These are phyloP conservation scores for Fusarium irregulare DNA, from an alignment of 2,329 filamentous ascomycete genomes.

Conservation along the genomic window DNA sequence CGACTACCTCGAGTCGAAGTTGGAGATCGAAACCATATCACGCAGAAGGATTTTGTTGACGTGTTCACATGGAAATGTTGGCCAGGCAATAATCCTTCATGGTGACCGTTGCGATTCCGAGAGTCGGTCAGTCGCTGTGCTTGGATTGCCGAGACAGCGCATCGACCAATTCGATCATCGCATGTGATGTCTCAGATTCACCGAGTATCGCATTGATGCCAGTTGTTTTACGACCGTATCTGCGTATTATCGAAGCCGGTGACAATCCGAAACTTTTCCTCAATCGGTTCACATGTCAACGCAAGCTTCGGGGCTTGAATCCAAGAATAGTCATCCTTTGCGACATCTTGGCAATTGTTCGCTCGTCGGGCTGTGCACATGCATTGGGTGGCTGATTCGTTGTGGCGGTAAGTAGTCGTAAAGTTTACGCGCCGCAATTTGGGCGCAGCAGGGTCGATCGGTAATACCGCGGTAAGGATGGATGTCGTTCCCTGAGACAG, in stretches of 20 bases:
- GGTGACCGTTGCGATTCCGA: background rate
- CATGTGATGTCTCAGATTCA: background rate
- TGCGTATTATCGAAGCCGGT: too few relatives aligned
- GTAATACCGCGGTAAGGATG: background rate
- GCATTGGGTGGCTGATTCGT: background rate
- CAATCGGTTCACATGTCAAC: background rate
- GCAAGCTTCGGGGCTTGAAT: background rate
- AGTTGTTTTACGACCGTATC: rapidly evolving
- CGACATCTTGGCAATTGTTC: background rate
- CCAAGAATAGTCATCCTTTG: background rate
- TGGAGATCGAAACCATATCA: too few relatives aligned
- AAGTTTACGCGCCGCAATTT: background rate
- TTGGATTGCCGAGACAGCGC: background rate
- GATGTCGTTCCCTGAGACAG: background rate
- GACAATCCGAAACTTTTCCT: too few relatives aligned
- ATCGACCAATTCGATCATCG: background rate
- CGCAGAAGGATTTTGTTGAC: too few relatives aligned
- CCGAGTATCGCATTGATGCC: background rate
- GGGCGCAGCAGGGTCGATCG: background rate
- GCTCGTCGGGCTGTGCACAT: background rate
- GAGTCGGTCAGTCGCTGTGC: background rate
- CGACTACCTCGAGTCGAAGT: too few relatives aligned
- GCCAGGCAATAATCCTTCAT: background rate
- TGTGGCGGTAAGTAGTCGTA: background rate
- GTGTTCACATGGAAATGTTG: background rate